phyloP scores from a whole-genome alignment of 768 basidiomycete species.

The Multifurca ochricompacta region DNA sequence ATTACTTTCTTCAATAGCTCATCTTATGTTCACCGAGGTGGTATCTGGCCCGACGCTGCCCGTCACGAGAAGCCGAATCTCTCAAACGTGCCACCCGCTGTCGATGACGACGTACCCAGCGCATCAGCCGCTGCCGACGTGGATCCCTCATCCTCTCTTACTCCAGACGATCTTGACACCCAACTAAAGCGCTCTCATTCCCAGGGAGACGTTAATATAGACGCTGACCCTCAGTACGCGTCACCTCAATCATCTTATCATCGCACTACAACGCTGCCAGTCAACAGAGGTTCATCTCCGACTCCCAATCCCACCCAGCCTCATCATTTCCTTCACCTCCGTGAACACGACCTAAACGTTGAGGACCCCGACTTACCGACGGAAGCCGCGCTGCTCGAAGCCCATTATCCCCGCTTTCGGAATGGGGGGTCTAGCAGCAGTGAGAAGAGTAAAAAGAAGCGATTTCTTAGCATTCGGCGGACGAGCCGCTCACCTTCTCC shows the following conservation, averaged over 20 bases:
- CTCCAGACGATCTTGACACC: constrained; percentile 18
- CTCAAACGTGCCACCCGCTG: background rate
- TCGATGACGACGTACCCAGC: constrained; percentile 25
- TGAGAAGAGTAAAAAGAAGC: constrained; percentile 12
- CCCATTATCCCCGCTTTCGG: constrained; percentile 4
- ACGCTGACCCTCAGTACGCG: background rate
- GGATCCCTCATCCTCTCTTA: constrained; percentile 17
- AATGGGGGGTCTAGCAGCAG: constrained; percentile 11
- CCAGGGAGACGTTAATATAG: constrained; percentile 24
- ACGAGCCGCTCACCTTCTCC: constrained; percentile 11
- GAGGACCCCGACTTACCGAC: background rate
- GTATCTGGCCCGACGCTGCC: constrained; percentile 79
- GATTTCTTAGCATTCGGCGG: constrained; percentile 13
- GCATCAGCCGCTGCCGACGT: constrained; percentile 31
- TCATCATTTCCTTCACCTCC: background rate
- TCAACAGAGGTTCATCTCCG: constrained; percentile 9
- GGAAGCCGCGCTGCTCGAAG: background rate
- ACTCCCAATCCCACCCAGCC: background rate
- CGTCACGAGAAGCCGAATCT: constrained; percentile 31
- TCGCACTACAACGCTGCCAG: background rate
- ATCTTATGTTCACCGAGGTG: constrained; percentile 62
- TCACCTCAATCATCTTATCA: background rate
- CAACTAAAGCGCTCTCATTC: constrained; percentile 27
- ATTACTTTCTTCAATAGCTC: constrained; percentile 88
- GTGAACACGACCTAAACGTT: background rate